A percentile compares a stretch with the other conserved stretches of the same genome.
Conservation (phyloP, 805 yeast genomes). For the Kuraishia cidri region DNA sequence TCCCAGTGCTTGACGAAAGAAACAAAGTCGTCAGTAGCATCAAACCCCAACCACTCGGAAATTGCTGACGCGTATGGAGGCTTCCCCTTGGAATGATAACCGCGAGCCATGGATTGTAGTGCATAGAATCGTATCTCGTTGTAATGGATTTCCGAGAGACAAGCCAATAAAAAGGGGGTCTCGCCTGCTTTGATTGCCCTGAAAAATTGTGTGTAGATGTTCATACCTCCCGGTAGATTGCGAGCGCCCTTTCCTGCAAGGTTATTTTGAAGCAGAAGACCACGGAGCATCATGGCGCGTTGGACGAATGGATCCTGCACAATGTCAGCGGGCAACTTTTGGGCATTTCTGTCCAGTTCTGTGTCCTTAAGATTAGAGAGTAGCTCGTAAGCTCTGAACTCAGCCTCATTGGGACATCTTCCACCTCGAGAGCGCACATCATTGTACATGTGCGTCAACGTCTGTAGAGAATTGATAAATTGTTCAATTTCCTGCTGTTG, state of each 20-base stretch:
- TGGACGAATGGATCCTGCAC: constrained; percentile 51
- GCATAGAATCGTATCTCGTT: constrained; percentile 74
- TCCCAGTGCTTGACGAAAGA: constrained; percentile 1
- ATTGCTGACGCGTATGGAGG: constrained; percentile 23
- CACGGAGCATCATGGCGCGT: constrained; percentile 63
- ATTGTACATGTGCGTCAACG: constrained; percentile 78
- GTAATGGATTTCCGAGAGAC: constrained; percentile 71
- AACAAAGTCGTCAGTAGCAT: neutral
- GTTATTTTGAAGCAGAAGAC: constrained; percentile 55
- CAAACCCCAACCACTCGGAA: neutral
- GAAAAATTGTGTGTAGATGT: constrained; percentile 60
- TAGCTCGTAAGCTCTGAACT: constrained; percentile 82
- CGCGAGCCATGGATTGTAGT: constrained; percentile 51
- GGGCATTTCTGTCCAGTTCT: constrained; percentile 71
- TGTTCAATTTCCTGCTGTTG: constrained; percentile 96
- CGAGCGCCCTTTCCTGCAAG: constrained; percentile 44
- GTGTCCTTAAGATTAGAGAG: constrained; percentile 77
- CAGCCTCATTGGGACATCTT: constrained; percentile 76
- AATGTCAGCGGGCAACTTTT: constrained; percentile 52
- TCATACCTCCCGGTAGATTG: constrained; percentile 46
- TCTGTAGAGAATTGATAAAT: constrained; percentile 82
- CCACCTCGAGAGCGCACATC: constrained; percentile 70
- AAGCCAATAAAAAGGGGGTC: constrained; percentile 62
- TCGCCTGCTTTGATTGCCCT: constrained; percentile 32
- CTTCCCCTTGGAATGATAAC: constrained; percentile 64